phyloP scores from a whole-genome alignment of 2,329 filamentous ascomycete genomes.

The Beauveria asiatica region DNA sequence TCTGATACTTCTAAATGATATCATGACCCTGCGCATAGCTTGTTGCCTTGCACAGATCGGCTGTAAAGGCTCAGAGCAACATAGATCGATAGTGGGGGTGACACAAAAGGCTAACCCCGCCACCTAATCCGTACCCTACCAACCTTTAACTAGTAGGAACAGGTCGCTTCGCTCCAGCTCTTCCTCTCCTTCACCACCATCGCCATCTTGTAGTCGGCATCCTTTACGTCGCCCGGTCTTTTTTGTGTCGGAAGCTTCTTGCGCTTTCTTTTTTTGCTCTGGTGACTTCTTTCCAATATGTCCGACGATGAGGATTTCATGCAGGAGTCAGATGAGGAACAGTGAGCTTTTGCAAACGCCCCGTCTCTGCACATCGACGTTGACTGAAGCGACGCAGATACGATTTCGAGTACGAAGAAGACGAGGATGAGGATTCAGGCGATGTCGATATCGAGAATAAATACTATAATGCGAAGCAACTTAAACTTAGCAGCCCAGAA shows the following conservation, averaged over 20 bases:
- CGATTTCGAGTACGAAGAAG: constrained; percentile 95
- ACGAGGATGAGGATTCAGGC: constrained; percentile 77
- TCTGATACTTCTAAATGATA: too few relatives aligned
- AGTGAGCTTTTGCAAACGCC: constrained; percentile 21
- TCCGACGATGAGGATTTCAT: constrained; percentile 44
- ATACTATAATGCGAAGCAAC: constrained; percentile 98
- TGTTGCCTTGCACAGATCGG: too few relatives aligned
- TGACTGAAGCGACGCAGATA: constrained; percentile 42
- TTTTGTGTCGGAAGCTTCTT: too few relatives aligned
- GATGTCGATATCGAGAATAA: constrained; percentile 98
- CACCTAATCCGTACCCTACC: background rate
- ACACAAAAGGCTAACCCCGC: background rate
- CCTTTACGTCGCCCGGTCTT: background rate
- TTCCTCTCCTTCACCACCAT: background rate
- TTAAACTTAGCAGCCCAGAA: constrained; percentile 78
- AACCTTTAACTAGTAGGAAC: background rate
- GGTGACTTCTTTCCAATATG: constrained; percentile 26
- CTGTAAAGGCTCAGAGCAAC: too few relatives aligned
- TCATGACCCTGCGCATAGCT: too few relatives aligned
- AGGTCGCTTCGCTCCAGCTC: background rate
- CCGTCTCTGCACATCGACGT: background rate
- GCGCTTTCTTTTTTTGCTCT: background rate
- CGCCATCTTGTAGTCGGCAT: background rate
- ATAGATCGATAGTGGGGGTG: background rate
- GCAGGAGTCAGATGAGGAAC: constrained; percentile 40